Evolutionary conservation across 176 grass and related monocot genomes (phyloP).

Genomic region (Oryza longistaminata): DNA sequence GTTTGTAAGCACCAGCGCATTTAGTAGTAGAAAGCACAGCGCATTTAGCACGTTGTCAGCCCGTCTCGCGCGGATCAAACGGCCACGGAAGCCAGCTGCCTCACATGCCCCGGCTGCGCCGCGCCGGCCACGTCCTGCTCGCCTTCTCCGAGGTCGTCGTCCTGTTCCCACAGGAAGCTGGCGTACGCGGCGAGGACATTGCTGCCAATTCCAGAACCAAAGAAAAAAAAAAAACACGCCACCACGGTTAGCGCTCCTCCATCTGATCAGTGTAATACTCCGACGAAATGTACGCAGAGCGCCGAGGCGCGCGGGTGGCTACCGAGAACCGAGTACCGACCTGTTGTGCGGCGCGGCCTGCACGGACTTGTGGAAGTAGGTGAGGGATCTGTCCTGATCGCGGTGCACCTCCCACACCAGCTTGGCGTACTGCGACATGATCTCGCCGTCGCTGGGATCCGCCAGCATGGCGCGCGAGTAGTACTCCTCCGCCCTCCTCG

Average conservation of each 20-base stretch:
- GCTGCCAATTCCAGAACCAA: slow-evolving; percentile 33
- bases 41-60: not conserved
- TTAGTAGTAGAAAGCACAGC: not conserved
- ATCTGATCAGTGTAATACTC: not conserved
- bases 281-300: too few relatives aligned
- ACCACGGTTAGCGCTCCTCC: not conserved
- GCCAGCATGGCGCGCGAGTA: slow-evolving; percentile 88
- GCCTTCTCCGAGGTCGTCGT: slow-evolving; percentile 24
- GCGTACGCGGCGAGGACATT: slow-evolving; percentile 83
- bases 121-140: not conserved
- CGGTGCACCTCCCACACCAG: slow-evolving; percentile 73
- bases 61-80: slow-evolving; percentile 25
- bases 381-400: slow-evolving; percentile 62
- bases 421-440: slow-evolving; percentile 84
- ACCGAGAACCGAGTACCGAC: not conserved
- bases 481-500: slow-evolving; percentile 79
- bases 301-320: too few relatives aligned
- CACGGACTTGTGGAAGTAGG: slow-evolving; percentile 76
- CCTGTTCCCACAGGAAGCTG: slow-evolving; percentile 74
- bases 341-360: slow-evolving; percentile 60
- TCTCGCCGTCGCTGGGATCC: slow-evolving; percentile 80
- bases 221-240: not conserved
- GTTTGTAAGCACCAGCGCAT: not conserved
- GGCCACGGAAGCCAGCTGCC: slow-evolving; percentile 13
- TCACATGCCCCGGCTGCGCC: not conserved